Base-by-base conservation (phyloP, 768 basidiomycete genomes). In the Royoungia palumana region DNA sequence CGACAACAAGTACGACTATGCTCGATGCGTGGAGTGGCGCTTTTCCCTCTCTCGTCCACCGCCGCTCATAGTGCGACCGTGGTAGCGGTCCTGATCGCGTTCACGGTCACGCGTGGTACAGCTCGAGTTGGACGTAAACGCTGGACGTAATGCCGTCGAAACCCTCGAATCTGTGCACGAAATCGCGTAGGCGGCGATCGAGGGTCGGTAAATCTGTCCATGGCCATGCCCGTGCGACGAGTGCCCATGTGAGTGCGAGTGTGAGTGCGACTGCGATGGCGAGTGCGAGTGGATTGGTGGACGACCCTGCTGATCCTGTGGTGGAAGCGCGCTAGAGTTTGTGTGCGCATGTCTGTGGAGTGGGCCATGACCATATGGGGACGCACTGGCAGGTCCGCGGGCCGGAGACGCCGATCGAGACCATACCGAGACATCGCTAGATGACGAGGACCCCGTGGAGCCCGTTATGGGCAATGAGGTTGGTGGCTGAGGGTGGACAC, bases 71-170 rank as follows among this genome's bases (percentile, higher is more conserved):
- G 47, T 1, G n/a, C 59, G 57, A 16, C 24, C 41, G 16, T 53
- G 47, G n/a, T 58, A 60, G 10, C 59, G 53, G 32, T 51, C 57
- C 9, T 42, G 39, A 14, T 61, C 58, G 2, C 57, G 52, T 5
- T 61, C 60, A 16, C 60, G 53, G 14, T 59, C 61, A 46, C 58
- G 57, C 43, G 13, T 42, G 21, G 39, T n/a, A 14, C 43, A 62
- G 13, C 32, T 56, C 41, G 56, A 49, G 6, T n/a, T 51, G 44
- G 61, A 61, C 42, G 67, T 61, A 58, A 67, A 67, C 27, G 65
- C 65, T 22, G 65, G 65, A 6, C 65, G 63, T 41, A 69, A 48
- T 5, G 67, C 67, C 2, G 65, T 67, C 46, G 67, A 68, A n/a
- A 68, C 65, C 56, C 58, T 55, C 17, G 64, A 56, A 53, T 67